These are phyloP conservation scores for Skeletonema costatum DNA, from an alignment of 108 stramenopile genomes.

Conservation along the genomic window DNA sequence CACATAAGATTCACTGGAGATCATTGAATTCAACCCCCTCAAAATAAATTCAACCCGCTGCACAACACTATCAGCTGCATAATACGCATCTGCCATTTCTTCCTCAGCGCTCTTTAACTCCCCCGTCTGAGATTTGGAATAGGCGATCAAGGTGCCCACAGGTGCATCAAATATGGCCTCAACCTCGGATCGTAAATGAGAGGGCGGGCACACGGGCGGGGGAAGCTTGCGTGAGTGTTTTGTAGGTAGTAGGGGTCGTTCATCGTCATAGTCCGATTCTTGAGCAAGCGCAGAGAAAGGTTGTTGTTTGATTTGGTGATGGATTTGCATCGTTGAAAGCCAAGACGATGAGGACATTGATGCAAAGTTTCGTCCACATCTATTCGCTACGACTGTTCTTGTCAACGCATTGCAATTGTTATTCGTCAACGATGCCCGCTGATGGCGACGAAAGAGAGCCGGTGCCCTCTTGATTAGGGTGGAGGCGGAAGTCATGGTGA, in stretches of 20 bases:
- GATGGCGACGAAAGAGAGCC: background rate
- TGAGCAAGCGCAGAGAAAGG: constrained; percentile 1
- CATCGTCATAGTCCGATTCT: background rate
- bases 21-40: constrained; percentile 48
- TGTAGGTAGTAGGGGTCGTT: constrained; percentile 52
- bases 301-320: background rate
- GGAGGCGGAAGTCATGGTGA: background rate
- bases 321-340: background rate
- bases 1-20: constrained; percentile 34
- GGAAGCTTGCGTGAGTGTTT: constrained; percentile 70
- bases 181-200: constrained; percentile 53
- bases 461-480: background rate
- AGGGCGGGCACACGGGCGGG: constrained; percentile 63
- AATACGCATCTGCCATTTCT: constrained; percentile 57
- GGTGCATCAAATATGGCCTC: constrained; percentile 64
- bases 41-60: constrained; percentile 66
- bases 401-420: background rate
- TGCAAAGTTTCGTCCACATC: background rate
- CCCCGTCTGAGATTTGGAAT: constrained; percentile 16
- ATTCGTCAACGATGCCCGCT: background rate
- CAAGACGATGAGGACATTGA: background rate
- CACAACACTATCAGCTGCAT: constrained; percentile 52
- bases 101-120: constrained; percentile 19
- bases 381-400: background rate
- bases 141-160: constrained; percentile 67